Evolutionary conservation across 371 early-diverging fungal species (phyloP).

Genomic region (Mortierella sp.): DNA sequence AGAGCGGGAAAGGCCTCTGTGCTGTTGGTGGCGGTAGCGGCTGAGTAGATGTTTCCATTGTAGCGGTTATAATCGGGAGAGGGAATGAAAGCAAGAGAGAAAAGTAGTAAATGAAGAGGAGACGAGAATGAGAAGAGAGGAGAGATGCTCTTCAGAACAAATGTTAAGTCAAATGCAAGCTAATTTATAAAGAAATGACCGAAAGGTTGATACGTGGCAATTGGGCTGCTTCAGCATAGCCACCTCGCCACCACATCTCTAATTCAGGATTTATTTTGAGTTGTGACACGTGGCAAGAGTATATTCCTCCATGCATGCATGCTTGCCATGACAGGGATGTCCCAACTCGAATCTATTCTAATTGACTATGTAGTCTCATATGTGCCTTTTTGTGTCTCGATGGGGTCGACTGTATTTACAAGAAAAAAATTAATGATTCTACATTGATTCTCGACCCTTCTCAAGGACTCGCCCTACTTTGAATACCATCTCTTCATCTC

Average conservation of each 20-base stretch:
- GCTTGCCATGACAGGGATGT: too few relatives aligned
- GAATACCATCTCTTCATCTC: constrained; percentile 77
- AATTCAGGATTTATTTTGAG: too few relatives aligned
- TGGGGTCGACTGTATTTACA: not conserved
- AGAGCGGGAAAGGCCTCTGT: not conserved
- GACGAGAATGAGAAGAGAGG: too few relatives aligned
- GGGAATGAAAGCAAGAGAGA: too few relatives aligned
- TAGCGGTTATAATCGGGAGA: not conserved
- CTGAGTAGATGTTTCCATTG: not conserved
- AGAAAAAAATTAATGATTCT: not conserved
- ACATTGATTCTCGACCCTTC: constrained; percentile 21
- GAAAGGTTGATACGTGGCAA: not conserved
- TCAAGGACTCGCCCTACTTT: constrained; percentile 59
- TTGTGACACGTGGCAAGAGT: not conserved
- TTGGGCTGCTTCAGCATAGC: not conserved
- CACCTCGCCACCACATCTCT: too few relatives aligned
- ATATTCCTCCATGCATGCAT: too few relatives aligned
- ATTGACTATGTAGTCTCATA: too few relatives aligned
- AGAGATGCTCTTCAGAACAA: too few relatives aligned
- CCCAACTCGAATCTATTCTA: too few relatives aligned
- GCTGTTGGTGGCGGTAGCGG: not conserved
- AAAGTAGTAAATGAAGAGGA: not conserved
- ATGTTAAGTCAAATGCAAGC: too few relatives aligned
- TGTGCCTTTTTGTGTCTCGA: too few relatives aligned
- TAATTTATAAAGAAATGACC: too few relatives aligned